Evolutionary conservation across 2,329 filamentous ascomycete genomes (phyloP).

Genomic region (Verticillium alfalfae): DNA sequence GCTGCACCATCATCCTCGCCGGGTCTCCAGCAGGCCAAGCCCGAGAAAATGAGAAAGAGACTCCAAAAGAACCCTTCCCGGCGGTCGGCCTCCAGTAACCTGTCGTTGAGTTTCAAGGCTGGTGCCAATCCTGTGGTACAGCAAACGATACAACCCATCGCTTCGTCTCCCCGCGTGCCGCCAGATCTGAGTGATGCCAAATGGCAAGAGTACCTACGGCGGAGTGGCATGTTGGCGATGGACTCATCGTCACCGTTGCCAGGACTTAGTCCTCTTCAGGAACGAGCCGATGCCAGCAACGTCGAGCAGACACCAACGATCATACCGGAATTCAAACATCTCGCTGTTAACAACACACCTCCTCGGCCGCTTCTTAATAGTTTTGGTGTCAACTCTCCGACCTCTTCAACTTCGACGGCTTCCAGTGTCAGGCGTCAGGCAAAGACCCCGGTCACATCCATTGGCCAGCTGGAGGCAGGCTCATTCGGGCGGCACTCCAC

Average conservation of each 20-base stretch:
- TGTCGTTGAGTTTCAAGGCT: constrained; percentile 2
- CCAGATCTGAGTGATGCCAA: constrained; percentile 26
- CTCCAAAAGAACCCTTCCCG: constrained; percentile 21
- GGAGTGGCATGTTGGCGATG: constrained; percentile 16
- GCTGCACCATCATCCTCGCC: constrained; percentile 12
- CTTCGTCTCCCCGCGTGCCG: constrained; percentile 13
- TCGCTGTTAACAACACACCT: constrained; percentile 20
- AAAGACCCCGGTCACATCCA: constrained; percentile 44
- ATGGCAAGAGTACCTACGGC: constrained; percentile 23
- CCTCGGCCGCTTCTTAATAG: constrained; percentile 11
- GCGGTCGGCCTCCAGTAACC: constrained; percentile 16
- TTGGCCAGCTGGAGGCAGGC: constrained; percentile 41
- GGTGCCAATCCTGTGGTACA: constrained; percentile 3
- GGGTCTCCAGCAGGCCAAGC: constrained; percentile 8
- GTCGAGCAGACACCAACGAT: constrained; percentile 16
- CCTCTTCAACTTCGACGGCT: constrained; percentile 11
- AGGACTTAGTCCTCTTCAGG: neutral
- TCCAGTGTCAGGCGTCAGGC: constrained; percentile 36
- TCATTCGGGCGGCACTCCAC: constrained; percentile 14
- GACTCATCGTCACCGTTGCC: constrained; percentile 11
- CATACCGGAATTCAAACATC: constrained; percentile 30
- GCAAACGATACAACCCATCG: neutral
- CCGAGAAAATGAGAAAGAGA: constrained; percentile 13
- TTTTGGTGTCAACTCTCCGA: constrained; percentile 7
- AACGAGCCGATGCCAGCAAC: constrained; percentile 2